Evolutionary conservation across 2,329 filamentous ascomycete species (phyloP), one percentile per base, ranked within the genome.

Genomic region (Trichophyton verrucosum): DNA sequence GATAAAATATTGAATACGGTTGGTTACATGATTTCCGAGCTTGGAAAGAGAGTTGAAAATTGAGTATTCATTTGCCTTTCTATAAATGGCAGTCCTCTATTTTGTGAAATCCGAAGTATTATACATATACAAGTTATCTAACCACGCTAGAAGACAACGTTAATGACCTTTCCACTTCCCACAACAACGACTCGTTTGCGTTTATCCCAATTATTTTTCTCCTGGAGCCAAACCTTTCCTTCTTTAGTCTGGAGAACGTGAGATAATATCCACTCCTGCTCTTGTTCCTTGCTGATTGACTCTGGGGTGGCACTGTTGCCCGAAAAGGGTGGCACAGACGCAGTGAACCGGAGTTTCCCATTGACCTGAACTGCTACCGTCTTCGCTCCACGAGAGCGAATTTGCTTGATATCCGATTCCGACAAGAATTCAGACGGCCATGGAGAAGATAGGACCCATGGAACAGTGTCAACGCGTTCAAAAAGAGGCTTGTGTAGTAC

Each of bases 291-390:
- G 53, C 51, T 58, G 49, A 44, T 62, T 20, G 44, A 22, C 22
- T 30, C 55, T 11, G 42, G 1, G 20, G 30, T 24, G 2, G 42
- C 15, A 4, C 60, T 51, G 13, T 36, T 38, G 42, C 64, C 65
- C 2, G 79, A 72, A 49, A 79, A 76, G 30, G 78, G 78, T 0
- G 82, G 78, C 24, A 94, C 83, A 1, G 85, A 77, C n/a, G 86
- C 80, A 0, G 82, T 82, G 64, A 86, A 86, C 42, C 83, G 84
- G 64, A 88, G 73, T 72, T 87, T 91, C n/a, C 90, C 89, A 68
- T 95, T 90, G 63, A 95, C 75, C 68, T 91, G 87, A 15, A 95
- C 84, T 0, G 86, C 86, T 4, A 70, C 80, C 74, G 64, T 73
- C 76, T 64, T 78, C 70, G 58, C 79, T 73, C 59, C 79, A 73